Evolutionary conservation across 805 yeast genomes (phyloP), one percentile per base, ranked within the genome.

Genomic region (Metschnikowia noctiluminum): DNA sequence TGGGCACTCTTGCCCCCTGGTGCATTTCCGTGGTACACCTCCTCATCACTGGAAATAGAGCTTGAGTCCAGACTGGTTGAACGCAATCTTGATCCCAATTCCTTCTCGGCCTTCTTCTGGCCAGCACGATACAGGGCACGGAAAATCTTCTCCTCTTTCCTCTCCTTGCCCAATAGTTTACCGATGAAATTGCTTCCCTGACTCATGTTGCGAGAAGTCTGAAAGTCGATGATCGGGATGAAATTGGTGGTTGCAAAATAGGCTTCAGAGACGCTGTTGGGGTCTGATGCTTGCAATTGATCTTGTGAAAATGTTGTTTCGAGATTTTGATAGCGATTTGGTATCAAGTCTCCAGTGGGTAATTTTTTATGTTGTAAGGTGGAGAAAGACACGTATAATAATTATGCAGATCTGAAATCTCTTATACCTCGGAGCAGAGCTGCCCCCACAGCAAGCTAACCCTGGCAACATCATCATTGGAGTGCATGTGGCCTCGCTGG

Each of bases 91-190:
- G 36, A 11, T 40, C 50, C 46, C 4, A 34, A 9, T 34, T 54
- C 57, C 31, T 12, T 21, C 31, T 42, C 41, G 11, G 48, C 57
- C 38, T 42, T 45, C 21, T 35, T 46, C 38, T 51, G 35, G 13
- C 56, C 58, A 3, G 58, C 56, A 21, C 52, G 52, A 49, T 54
- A 48, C 52, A 47, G 49, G 11, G 49, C 53, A 21, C 50, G 36
- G 32, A 45, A 36, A 30, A 53, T 35, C 13, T 43, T 48, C 45
- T 52, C 57, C 37, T 44, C 46, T 13, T 44, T 42, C 34, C 44
- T 49, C 31, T 41, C 35, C 27, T 40, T 45, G 11, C 49, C 43
- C 15, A 48, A 45, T 16, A 54, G 45, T 40, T 54, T 54, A 10
- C 49, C 53, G 11, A 54, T 47, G 40, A 54, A 46, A 16, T 49